Conservation (phyloP, 176 grass and related monocot genomes). For the Dactylis glomerata region DNA sequence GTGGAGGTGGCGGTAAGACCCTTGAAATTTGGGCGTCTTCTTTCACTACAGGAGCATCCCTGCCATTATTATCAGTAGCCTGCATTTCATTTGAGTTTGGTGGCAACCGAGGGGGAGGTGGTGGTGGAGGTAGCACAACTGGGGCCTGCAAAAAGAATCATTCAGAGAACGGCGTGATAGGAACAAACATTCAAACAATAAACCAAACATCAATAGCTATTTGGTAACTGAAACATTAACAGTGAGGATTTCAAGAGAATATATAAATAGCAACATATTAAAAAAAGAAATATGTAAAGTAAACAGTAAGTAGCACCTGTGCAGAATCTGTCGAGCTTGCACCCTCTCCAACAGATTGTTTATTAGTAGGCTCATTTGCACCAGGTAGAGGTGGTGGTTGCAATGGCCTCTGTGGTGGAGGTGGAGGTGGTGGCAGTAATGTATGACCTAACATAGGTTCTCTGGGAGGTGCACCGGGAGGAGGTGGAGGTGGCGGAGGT, state of each 20-base stretch:
- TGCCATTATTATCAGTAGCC: constrained; percentile 29
- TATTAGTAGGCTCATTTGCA: constrained; percentile 43
- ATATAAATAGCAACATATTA: neutral
- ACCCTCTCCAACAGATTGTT: constrained; percentile 31
- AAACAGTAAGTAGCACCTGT: constrained; percentile 39
- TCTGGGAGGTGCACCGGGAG: constrained; percentile 66
- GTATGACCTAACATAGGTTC: constrained; percentile 49
- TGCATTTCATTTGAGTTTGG: constrained; percentile 50
- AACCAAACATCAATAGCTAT: neutral
- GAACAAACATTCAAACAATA: constrained; percentile 24
- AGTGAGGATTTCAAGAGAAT: constrained; percentile 2
- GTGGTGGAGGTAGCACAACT: constrained; percentile 61
- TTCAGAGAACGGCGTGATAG: constrained; percentile 27
- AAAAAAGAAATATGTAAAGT: neutral
- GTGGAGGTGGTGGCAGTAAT: constrained; percentile 54
- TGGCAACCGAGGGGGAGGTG: constrained; percentile 59
- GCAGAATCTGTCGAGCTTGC: constrained; percentile 39
- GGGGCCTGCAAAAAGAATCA: constrained; percentile 43
- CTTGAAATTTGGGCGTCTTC: constrained; percentile 36
- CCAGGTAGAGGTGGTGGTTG: constrained; percentile 40
- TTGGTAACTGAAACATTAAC: constrained; percentile 8
- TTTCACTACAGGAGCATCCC: constrained; percentile 32
- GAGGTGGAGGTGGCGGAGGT: constrained; percentile 65
- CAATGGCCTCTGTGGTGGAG: constrained; percentile 61
- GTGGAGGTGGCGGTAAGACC: constrained; percentile 37